Evolutionary conservation across 768 basidiomycete genomes (phyloP), one percentile per base, ranked within the genome.

Genomic region (Nidularia sp.): DNA sequence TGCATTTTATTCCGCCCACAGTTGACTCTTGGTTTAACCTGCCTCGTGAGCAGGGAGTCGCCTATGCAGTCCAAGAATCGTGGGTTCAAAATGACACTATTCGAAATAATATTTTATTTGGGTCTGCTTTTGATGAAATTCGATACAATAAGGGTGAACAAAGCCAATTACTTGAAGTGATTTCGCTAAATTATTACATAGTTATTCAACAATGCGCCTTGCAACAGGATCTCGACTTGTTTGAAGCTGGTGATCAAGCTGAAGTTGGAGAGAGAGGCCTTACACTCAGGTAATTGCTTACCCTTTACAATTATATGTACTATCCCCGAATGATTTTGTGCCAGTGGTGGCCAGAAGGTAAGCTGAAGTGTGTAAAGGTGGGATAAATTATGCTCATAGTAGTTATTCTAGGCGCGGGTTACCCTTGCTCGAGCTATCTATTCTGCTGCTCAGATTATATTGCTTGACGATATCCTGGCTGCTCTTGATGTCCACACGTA

Each of bases 1-100:
- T 89, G 83, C 83, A 87, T 62, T 84, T 81, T 59, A 65, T 76
- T 7, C 78, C 76, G 1, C 69, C 70, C 6, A 63, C 68, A 6
- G 70, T 78, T 1, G 75, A 79, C 42, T 82, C 87, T 0, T 86
- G 80, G 77, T 88, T 77, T 65, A 82, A 80, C 55, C 77, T 93
- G 5, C 90, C 90, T 25, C 72, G 88, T 2, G 70, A 69, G 3
- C 75, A 75, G 1, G 89, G 90, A 4, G 77, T 94, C 36, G 84
- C 89, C 2, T 92, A 89, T 62, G 86, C 86, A 5, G 85, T 86
- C 2, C 91, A 95, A 63, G 89, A 92, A 62, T 83, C 87, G 3
- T 95, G 90, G 90, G 84, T 92, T 2, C 80, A 85, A 64, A 92
- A 90, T 56, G 87, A 86, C 53, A 90, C 87, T 0, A 88, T 90